These are phyloP conservation scores for Hypoxylon sp. DNA, from an alignment of 2,329 filamentous ascomycete genomes.

Conservation along the genomic window DNA sequence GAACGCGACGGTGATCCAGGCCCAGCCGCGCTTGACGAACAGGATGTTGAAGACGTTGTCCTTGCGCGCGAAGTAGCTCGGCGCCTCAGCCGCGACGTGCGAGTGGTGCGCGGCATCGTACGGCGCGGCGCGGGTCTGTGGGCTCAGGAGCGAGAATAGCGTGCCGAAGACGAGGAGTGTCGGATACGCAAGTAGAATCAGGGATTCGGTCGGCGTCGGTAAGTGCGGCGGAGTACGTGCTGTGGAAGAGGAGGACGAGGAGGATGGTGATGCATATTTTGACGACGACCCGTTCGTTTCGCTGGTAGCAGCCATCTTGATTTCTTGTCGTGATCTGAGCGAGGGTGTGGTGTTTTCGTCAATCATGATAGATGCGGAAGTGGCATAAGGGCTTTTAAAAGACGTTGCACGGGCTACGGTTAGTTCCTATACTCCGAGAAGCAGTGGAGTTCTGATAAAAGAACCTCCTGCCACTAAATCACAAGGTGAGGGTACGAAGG, in stretches of 20 bases:
- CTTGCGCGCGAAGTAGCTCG: slow-evolving; percentile 94
- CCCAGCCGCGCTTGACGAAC: slow-evolving; percentile 97
- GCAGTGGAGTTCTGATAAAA: background rate
- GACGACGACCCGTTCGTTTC: slow-evolving; percentile 31
- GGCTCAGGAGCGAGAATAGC: slow-evolving; percentile 83
- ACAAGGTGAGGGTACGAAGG: background rate
- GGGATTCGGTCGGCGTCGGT: slow-evolving; percentile 77
- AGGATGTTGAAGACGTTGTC: slow-evolving; percentile 91
- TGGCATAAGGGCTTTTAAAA: slow-evolving; percentile 6
- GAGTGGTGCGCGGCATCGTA: slow-evolving; percentile 76
- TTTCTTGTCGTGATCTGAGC: slow-evolving; percentile 47
- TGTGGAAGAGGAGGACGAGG: slow-evolving; percentile 27
- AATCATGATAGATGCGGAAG: slow-evolving; percentile 41
- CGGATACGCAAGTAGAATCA: slow-evolving; percentile 81
- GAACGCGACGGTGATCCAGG: slow-evolving; percentile 87
- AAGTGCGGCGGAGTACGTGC: slow-evolving; percentile 71
- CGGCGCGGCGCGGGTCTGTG: slow-evolving; percentile 73
- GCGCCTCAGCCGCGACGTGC: slow-evolving; percentile 72
- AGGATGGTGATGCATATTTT: slow-evolving; percentile 26
- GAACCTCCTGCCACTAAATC: background rate
- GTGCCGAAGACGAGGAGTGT: slow-evolving; percentile 84
- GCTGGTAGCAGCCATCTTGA: slow-evolving; percentile 44
- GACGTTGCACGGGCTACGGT: background rate
- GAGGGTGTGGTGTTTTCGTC: slow-evolving; percentile 44
- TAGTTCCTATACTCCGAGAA: background rate